phyloP scores from a whole-genome alignment of 2,329 filamentous ascomycete genomes.

The Cladophialophora exuberans region DNA sequence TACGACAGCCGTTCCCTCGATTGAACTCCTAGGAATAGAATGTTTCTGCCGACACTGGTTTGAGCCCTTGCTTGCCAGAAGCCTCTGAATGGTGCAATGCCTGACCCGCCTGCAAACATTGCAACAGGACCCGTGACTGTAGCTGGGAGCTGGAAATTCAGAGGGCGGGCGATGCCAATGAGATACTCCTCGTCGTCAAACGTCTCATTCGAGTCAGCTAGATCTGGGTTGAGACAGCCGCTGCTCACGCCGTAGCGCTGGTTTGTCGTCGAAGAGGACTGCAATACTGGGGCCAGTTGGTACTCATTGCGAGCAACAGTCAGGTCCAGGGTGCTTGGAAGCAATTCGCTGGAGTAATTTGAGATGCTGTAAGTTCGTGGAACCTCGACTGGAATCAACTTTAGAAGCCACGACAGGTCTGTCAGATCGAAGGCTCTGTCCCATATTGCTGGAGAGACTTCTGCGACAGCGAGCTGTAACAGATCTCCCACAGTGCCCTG shows the following conservation, averaged over 20 bases:
- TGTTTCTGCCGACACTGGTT: conserved; percentile 21
- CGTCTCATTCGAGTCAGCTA: conserved; percentile 8
- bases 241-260: conserved; percentile 18
- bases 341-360: conserved; percentile 19
- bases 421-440: conserved; percentile 19
- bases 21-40: conserved; percentile 23
- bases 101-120: conserved; percentile 22
- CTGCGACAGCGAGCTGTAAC: conserved; percentile 21
- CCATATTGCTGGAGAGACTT: conserved; percentile 23
- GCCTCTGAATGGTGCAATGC: conserved; percentile 20
- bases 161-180: conserved; percentile 15
- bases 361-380: conserved; percentile 25
- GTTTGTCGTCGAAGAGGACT: background rate
- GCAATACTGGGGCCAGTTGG: conserved; percentile 8
- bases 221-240: conserved; percentile 22
- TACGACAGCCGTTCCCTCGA: conserved; percentile 20
- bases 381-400: conserved; percentile 19
- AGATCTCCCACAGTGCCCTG: conserved; percentile 23
- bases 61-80: conserved; percentile 23
- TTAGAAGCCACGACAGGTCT: conserved; percentile 23
- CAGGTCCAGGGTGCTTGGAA: conserved; percentile 19
- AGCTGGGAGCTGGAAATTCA: conserved; percentile 20
- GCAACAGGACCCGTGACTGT: conserved; percentile 18
- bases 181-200: conserved; percentile 24
- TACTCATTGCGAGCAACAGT: conserved; percentile 19